phyloP scores from a whole-genome alignment of 2,329 filamentous ascomycete species.

The Cadophora luteo-olivacea region DNA sequence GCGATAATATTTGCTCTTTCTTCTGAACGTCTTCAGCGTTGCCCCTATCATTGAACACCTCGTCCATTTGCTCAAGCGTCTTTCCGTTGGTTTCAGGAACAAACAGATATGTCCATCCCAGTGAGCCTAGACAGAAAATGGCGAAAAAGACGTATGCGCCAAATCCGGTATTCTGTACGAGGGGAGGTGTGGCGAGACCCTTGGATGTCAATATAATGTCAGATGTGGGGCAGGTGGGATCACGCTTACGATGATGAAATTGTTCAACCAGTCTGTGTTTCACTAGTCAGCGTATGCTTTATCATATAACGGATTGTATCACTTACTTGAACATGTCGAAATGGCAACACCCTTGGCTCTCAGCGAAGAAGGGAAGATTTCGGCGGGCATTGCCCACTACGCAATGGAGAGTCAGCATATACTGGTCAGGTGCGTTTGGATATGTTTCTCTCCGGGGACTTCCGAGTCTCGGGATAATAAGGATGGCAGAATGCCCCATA shows the following conservation, averaged over 20 bases:
- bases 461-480: too few relatives aligned
- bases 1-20: constrained; percentile 9
- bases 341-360: constrained; percentile 51
- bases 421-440: too few relatives aligned
- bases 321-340: not conserved
- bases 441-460: too few relatives aligned
- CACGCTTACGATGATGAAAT: constrained; percentile 51
- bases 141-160: constrained; percentile 65
- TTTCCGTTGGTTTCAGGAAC: constrained; percentile 62
- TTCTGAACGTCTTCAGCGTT: not conserved
- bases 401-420: too few relatives aligned
- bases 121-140: constrained; percentile 54
- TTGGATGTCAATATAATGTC: not conserved
- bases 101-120: constrained; percentile 51
- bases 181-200: constrained; percentile 52
- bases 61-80: constrained; percentile 61
- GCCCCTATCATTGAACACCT: constrained; percentile 40
- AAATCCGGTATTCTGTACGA: constrained; percentile 51
- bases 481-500: too few relatives aligned
- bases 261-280: constrained; percentile 54
- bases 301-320: too few relatives aligned
- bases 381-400: constrained; percentile 46
- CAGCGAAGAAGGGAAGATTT: constrained; percentile 49
- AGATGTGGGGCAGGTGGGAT: not conserved
- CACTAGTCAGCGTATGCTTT: constrained; percentile 34